Base-by-base conservation (phyloP, 2,329 filamentous ascomycete species). In the Sporothrix inflata region DNA sequence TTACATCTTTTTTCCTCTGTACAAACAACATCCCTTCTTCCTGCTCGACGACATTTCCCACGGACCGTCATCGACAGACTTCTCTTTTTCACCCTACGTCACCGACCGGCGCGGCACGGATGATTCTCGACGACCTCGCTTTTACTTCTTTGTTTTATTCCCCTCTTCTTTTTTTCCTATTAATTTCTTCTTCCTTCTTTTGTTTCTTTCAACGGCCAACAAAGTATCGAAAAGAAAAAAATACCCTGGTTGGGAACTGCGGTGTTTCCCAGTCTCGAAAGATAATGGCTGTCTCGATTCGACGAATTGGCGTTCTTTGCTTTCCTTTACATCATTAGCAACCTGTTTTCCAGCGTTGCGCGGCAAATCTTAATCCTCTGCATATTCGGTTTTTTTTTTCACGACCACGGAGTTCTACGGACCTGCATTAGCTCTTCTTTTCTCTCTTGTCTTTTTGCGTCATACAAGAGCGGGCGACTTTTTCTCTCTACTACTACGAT, bases 241-340 rank as follows among this genome's bases (percentile, higher is more conserved):
- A 78, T 76, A 78, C 75, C 73, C 55, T 77, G 73, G 72, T 69
- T 77, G 79, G 79, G 81, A 71, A 40, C 65, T 40, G 49, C 75
- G 75, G 80, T 80, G 81, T 81, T 79, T 78, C 78, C 77, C 78
- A 78, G 76, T 77, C 76, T 80, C 79, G 77, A 75, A 83, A 83
- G 81, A 82, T 81, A 81, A 75, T 76, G 77, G 77, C 79, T 81
- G 80, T 80, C 81, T 72, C 30, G 72, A 72, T 76, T 78, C 81
- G 80, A 84, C 82, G 82, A 82, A 84, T 80, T 79, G 82, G 82
- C 80, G 81, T 84, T 83, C 78, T 82, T 79, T 76, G 73, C 11
- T 69, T 82, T 84, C 84, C 75, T 76, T 76, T 75, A 75, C 71
- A 76, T 75, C 19, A 38, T 27, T 16, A 12, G 49, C 40, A 11